Percentiles rank a stretch among this genome's conserved stretches.
Evolutionary conservation across 371 early-diverging fungal species (phyloP).

Genomic region (Dichotomocladium elegans): DNA sequence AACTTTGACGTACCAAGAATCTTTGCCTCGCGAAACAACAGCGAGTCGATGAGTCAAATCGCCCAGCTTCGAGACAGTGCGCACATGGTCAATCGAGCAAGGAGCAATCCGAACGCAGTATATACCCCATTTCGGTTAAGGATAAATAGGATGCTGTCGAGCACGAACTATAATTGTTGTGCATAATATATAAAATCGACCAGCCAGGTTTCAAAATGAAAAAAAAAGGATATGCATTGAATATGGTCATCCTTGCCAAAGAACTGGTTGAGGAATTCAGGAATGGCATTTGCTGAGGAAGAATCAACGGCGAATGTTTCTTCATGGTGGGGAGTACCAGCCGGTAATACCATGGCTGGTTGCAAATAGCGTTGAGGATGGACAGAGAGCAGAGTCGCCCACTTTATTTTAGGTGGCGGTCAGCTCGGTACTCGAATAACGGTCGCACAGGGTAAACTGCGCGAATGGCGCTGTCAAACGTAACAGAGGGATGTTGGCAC

Average conservation of each 20-base stretch:
- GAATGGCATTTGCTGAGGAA: neutral
- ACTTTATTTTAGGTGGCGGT: too few relatives aligned
- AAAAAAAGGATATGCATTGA: constrained; percentile 40
- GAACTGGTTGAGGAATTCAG: neutral
- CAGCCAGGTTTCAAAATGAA: neutral
- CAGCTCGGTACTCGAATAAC: too few relatives aligned
- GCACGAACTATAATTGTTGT: neutral
- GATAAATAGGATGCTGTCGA: constrained; percentile 13
- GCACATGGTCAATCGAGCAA: neutral
- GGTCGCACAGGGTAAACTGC: too few relatives aligned
- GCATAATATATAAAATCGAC: neutral
- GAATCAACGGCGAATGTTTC: too few relatives aligned
- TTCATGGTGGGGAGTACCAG: too few relatives aligned
- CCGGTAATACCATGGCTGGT: too few relatives aligned
- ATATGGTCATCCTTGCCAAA: constrained; percentile 18
- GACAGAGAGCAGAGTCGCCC: too few relatives aligned
- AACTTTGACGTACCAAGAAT: constrained; percentile 23
- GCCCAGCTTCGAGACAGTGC: neutral
- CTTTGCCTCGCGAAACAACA: constrained; percentile 10
- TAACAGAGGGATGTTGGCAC: too few relatives aligned
- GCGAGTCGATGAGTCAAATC: constrained; percentile 9
- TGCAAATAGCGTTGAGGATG: too few relatives aligned
- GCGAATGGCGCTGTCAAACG: too few relatives aligned
- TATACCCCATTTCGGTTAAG: constrained; percentile 3
- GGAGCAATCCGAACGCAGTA: constrained; percentile 25